Conservation (phyloP, 2,329 filamentous ascomycete species). For the Fusarium irregulare region DNA sequence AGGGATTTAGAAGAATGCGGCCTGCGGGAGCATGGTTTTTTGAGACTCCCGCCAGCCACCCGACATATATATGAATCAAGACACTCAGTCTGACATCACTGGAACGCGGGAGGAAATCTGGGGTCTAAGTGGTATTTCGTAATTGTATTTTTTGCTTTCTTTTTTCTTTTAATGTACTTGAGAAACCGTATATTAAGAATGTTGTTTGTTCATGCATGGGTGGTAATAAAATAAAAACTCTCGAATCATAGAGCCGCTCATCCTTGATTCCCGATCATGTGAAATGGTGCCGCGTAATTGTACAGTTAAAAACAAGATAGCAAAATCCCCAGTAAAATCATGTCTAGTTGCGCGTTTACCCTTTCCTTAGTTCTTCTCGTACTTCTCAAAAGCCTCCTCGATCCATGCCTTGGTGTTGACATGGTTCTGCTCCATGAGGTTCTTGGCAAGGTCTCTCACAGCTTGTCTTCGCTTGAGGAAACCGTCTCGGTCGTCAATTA, state of each 20-base stretch:
- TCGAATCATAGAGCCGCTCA: conserved; percentile 37
- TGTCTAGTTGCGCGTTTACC: conserved; percentile 19
- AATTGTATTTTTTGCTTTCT: conserved; percentile 11
- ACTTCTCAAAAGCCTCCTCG: conserved; percentile 24
- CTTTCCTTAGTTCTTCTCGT: conserved; percentile 6
- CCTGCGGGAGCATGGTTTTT: not conserved
- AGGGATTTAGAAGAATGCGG: conserved; percentile 15
- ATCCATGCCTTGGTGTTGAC: conserved; percentile 40
- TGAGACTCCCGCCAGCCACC: conserved; percentile 29
- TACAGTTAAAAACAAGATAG: conserved; percentile 18
- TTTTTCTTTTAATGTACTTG: not conserved
- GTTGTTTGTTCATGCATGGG: conserved; percentile 29
- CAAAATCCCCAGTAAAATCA: conserved; percentile 25
- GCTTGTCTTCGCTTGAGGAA: conserved; percentile 37
- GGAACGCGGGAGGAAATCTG: conserved; percentile 5
- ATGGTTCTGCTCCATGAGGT: conserved; percentile 35
- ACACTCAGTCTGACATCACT: conserved; percentile 16
- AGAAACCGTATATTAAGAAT: conserved; percentile 38
- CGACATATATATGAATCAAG: not conserved
- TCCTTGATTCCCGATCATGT: conserved; percentile 40
- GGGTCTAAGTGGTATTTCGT: conserved; percentile 18
- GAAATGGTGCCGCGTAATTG: conserved; percentile 29
- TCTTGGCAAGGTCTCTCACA: conserved; percentile 27
- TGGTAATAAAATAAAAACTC: conserved; percentile 14
- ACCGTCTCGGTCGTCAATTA: conserved; percentile 39